Base-by-base conservation (phyloP, 2,329 filamentous ascomycete species). In the Talaromyces piceae region DNA sequence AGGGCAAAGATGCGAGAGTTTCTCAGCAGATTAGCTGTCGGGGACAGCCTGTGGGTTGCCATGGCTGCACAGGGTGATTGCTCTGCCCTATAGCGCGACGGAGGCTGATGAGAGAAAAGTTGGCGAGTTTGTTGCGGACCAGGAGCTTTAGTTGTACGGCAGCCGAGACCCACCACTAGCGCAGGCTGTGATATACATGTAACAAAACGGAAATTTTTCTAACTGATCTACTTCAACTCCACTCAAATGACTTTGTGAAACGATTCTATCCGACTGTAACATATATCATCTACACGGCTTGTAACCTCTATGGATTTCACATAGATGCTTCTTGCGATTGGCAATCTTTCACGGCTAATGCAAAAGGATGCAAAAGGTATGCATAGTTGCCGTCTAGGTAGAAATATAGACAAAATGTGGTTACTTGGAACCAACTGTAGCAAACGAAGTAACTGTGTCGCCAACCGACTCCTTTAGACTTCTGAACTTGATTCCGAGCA, bases 1-100 rank as follows among this genome's bases (percentile, higher is more conserved):
- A 97, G 77, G 22, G 91, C 86, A 73, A 97, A 97, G 61, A 97
- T 79, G 59, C 91, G 87, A 53, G 91, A 97, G 54, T 84, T 82
- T 68, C 91, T 85, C 64, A 97, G 79, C 59, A 97, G 79, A 56
- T 78, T 78, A 50, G 81, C 79, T 49, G 81, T 79, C 28, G 82
- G 82, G 54, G 82, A 84, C 55, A 76, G 56, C 57, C 70, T 70
- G 51, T 64, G 64, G 53, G 71, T 62, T 54, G 71, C 67, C 73
- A 75, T 55, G 43, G 47, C 75, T 57, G 61, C 61, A 60, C 56
- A 62, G 53, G 57, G 54, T 58, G 51, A 50, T 54, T 44, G 57
- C 52, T 53, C 53, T 55, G 45, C 57, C 56, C 52, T 27, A 30
- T 20, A 46, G 22, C 25, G 33, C 20, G n/a, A 25, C 28, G 41